Evolutionary conservation across 805 yeast species (phyloP).

Genomic region (Komagataella phaffii): DNA sequence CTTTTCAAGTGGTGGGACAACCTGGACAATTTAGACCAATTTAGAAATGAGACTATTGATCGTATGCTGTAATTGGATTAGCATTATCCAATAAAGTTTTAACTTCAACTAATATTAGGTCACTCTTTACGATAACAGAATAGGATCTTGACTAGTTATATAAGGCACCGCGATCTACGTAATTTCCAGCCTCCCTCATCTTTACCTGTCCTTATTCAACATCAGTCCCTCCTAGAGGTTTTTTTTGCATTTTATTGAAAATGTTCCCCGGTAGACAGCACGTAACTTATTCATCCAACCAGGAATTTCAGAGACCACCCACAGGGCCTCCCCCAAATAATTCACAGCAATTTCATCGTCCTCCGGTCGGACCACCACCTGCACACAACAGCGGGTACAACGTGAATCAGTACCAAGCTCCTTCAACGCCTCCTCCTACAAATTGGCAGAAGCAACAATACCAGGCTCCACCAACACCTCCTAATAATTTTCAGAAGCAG

Average conservation of each 20-base stretch:
- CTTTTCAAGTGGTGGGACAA: constrained; percentile 91
- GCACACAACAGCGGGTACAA: background rate
- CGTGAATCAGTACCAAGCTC: background rate
- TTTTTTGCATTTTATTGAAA: background rate
- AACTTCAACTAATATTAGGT: background rate
- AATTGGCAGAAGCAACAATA: background rate
- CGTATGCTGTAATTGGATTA: constrained; percentile 25
- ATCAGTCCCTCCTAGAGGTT: background rate
- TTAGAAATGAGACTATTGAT: constrained; percentile 31
- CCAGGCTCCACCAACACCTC: background rate
- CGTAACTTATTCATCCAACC: background rate
- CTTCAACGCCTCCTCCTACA: background rate
- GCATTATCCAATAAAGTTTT: background rate
- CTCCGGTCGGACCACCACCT: background rate
- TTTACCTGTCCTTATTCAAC: background rate
- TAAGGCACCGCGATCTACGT: background rate
- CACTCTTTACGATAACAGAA: background rate
- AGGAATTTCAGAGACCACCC: background rate
- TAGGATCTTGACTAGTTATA: background rate
- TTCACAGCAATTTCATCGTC: background rate
- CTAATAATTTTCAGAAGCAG: background rate
- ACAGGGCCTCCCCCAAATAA: background rate
- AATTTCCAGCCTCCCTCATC: background rate
- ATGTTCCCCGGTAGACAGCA: background rate
- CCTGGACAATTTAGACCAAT: constrained; percentile 42